Evolutionary conservation across 371 early-diverging fungal genomes (phyloP), one percentile per base, ranked within the genome.

Genomic region (Coemansia sp.): DNA sequence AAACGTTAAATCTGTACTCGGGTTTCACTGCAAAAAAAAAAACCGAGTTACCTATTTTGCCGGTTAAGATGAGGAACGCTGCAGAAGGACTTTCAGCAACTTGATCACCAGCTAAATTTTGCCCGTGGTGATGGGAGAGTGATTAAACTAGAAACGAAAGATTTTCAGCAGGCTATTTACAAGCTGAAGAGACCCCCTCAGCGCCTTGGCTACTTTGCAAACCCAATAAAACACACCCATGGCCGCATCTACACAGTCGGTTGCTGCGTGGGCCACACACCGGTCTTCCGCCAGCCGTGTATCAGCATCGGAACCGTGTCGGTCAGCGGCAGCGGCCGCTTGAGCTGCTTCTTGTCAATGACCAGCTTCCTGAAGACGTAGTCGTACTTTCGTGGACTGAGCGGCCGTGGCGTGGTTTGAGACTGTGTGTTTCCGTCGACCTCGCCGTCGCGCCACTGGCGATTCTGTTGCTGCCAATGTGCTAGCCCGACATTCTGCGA

Each of bases 301-400:
- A 72, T 57, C 11, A 72, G 59, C 41, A 72, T 59, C 8, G 59
- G 60, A 20, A 72, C 63, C 36, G 53, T 55, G 13, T 72, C 68
- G 10, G 56, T 31, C 26, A 72, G 55, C 6, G 68, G 68, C 5
- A 72, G 55, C 4, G 72, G 68, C 7, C 51, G 38, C 54, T 68
- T 72, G 34, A 68, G 51, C 8, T 63, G 63, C 14, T 49, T 35
- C 26, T 47, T 43, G 20, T 72, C 72, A 4, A 72, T 36, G 6
- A 68, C 57, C 2, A 72, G 61, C 49, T 50, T 16, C 52, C 50
- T 32, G 20, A 35, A 53, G n/a, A 53, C 53, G n/a, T 63, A 55
- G 41, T 36, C 50, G 35, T 72, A 72, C 50, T 55, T 55, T 13
- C 49, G 16, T 1, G 59, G 49, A 20, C 49, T 58, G 7, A 58